phyloP scores from a whole-genome alignment of 352 stramenopile genomes.

The Phytophthora cajani region DNA sequence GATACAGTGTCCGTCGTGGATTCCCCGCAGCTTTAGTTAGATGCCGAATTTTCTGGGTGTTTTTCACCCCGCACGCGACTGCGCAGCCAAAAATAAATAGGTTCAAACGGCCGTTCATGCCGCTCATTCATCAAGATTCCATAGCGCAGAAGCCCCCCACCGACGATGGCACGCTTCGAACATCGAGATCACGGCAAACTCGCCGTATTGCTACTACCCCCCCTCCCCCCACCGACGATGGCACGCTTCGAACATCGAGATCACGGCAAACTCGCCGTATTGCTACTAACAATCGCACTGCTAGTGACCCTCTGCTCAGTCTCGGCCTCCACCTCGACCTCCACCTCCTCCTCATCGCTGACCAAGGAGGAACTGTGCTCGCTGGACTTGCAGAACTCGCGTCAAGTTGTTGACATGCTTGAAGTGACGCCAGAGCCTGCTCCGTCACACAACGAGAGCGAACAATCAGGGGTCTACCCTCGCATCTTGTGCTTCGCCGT shows the following conservation, averaged over 20 bases:
- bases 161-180: background rate
- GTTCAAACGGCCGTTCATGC: background rate
- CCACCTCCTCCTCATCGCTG: background rate
- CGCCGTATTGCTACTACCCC: background rate
- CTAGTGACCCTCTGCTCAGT: background rate
- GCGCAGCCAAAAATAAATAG: background rate
- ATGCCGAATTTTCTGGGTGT: background rate
- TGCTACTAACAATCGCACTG: background rate
- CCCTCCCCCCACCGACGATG: background rate
- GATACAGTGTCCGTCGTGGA: too few species aligned
- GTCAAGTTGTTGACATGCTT: slow-evolving; percentile 45
- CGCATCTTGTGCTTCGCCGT: slow-evolving; percentile 78
- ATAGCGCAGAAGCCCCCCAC: too few species aligned
- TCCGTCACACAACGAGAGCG: slow-evolving; percentile 4
- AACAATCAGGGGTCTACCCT: slow-evolving; percentile 37
- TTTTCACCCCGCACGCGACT: background rate
- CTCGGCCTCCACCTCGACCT: slow-evolving; percentile 4
- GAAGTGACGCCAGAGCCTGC: slow-evolving; percentile 43
- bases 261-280: background rate
- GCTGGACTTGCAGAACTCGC: slow-evolving; percentile 45
- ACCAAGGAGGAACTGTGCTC: slow-evolving; percentile 58
- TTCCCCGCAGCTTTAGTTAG: background rate
- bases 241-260: background rate
- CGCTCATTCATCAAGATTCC: background rate
- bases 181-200: background rate